Conservation (phyloP, 2,329 filamentous ascomycete genomes). For the Drechmeria coniospora region DNA sequence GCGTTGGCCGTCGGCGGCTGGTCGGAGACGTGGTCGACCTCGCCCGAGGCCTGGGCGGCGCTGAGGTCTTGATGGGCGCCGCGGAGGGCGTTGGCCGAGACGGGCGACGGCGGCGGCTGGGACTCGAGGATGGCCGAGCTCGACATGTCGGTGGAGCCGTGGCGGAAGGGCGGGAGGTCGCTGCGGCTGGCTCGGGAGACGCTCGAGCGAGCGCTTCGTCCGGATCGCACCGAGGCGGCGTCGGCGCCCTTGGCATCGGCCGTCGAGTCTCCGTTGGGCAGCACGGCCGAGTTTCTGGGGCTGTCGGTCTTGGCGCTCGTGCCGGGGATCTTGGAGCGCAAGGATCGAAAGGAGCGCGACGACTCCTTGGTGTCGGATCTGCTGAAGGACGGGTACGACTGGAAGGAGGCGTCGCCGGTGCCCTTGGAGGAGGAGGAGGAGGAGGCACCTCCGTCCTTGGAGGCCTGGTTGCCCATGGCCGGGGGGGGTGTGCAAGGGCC, state of each 20-base stretch:
- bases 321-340: conserved; percentile 82
- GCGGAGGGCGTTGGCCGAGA: conserved; percentile 60
- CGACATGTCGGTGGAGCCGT: conserved; percentile 24
- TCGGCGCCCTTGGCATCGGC: conserved; percentile 53
- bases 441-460: conserved; percentile 38
- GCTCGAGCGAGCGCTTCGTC: conserved; percentile 40
- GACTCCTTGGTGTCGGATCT: conserved; percentile 90
- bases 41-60: conserved; percentile 70
- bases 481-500: neutral
- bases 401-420: conserved; percentile 35
- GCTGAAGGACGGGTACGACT: conserved; percentile 83
- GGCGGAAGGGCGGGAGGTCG: conserved; percentile 25
- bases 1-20: conserved; percentile 58
- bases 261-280: conserved; percentile 42
- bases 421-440: conserved; percentile 26
- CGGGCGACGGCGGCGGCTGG: conserved; percentile 68
- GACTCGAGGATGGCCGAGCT: conserved; percentile 32
- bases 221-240: conserved; percentile 58
- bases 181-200: conserved; percentile 28
- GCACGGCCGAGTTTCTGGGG: conserved; percentile 57
- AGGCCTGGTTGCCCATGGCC: conserved; percentile 61
- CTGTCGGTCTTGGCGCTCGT: conserved; percentile 58
- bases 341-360: conserved; percentile 66
- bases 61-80: conserved; percentile 62
- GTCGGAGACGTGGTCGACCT: conserved; percentile 91